Percentiles rank a stretch among this genome's conserved stretches.
Conservation (phyloP, 306 rosid species). For the Phaseolus lunatus region DNA sequence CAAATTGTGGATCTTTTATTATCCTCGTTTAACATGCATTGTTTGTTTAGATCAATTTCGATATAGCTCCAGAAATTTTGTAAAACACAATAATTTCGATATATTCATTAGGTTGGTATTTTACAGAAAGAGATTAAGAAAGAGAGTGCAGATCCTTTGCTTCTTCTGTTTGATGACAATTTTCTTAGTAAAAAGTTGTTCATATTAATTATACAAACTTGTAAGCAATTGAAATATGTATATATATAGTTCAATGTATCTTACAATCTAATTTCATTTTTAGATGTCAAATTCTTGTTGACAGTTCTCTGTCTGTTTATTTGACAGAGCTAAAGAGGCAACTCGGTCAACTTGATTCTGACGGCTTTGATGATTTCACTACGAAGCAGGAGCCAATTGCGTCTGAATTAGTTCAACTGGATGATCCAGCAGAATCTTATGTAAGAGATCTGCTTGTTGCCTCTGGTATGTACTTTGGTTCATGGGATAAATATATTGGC, state of each 20-base stretch:
- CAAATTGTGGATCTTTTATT: background rate
- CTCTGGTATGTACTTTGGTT: constrained; percentile 78
- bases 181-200: background rate
- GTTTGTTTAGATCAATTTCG: background rate
- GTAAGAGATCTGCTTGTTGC: constrained; percentile 73
- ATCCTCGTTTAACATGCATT: background rate
- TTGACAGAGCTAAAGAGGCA: constrained; percentile 73
- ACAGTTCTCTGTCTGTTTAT: constrained; percentile 26
- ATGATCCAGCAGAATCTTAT: constrained; percentile 72
- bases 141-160: background rate
- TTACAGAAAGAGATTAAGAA: constrained; percentile 1
- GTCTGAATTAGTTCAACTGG: constrained; percentile 53
- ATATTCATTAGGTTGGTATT: background rate
- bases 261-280: constrained; percentile 10
- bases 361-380: constrained; percentile 47
- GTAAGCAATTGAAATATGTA: constrained; percentile 31
- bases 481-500: constrained; percentile 59
- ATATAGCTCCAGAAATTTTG: constrained; percentile 8
- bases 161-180: background rate
- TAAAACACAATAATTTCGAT: background rate
- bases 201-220: constrained; percentile 47
- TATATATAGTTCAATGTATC: background rate
- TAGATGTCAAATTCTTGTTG: constrained; percentile 27
- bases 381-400: constrained; percentile 49
- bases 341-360: constrained; percentile 68